These are phyloP conservation scores for Xerocomus amazonicus DNA, from an alignment of 1,284 basidiomycete genomes.

Conservation along the genomic window DNA sequence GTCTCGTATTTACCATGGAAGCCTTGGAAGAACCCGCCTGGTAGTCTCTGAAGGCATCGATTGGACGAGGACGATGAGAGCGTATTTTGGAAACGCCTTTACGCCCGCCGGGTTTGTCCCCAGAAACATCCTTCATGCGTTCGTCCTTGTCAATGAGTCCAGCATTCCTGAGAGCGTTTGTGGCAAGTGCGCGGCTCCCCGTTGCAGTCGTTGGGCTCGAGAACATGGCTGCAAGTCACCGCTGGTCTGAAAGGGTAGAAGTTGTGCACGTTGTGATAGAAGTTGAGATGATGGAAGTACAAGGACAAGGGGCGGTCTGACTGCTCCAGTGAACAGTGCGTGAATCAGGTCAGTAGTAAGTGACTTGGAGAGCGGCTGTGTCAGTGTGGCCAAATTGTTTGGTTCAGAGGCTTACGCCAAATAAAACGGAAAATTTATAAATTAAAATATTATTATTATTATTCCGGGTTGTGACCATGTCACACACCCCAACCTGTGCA, in stretches of 20 bases:
- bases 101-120: slow-evolving; percentile 62
- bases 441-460: background rate
- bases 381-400: slow-evolving; percentile 24
- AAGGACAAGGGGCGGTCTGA: slow-evolving; percentile 20
- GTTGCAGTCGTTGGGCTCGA: slow-evolving; percentile 50
- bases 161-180: slow-evolving; percentile 58
- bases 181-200: slow-evolving; percentile 53
- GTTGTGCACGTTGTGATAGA: background rate
- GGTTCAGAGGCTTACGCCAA: slow-evolving; percentile 26
- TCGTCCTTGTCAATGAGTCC: slow-evolving; percentile 72
- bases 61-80: slow-evolving; percentile 53
- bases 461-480: slow-evolving; percentile 16
- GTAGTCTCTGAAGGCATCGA: slow-evolving; percentile 57
- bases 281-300: slow-evolving; percentile 10
- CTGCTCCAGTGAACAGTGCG: slow-evolving; percentile 22
- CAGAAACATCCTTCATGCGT: slow-evolving; percentile 61
- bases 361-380: slow-evolving; percentile 22
- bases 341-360: slow-evolving; percentile 14
- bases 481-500: slow-evolving; percentile 16
- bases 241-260: background rate
- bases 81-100: slow-evolving; percentile 60
- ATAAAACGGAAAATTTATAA: slow-evolving; percentile 12
- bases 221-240: slow-evolving; percentile 38
- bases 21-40: slow-evolving; percentile 42
- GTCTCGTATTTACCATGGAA: slow-evolving; percentile 63